Evolutionary conservation across 495 filamentous ascomycete genomes (phyloP).

Genomic region (Halenospora varia): DNA sequence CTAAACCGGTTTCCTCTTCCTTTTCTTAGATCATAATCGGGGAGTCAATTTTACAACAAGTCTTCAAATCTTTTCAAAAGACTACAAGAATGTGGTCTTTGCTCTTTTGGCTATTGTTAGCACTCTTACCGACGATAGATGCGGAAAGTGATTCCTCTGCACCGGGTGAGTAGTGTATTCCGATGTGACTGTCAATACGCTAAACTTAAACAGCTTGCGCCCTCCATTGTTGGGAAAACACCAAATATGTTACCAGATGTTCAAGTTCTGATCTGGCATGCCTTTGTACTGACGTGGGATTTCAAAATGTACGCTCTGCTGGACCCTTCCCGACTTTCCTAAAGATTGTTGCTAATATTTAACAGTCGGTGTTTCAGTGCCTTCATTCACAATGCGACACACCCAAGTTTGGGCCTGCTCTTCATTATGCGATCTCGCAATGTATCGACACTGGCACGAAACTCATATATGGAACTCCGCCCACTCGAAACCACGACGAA

Average conservation of each 20-base stretch:
- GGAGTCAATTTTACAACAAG: neutral
- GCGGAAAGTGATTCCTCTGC: too few species aligned
- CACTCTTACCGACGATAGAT: too few species aligned
- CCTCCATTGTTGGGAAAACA: conserved; percentile 37
- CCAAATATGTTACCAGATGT: conserved; percentile 31
- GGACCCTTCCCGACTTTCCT: conserved; percentile 9
- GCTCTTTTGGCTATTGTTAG: too few species aligned
- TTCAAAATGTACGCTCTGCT: conserved; percentile 31
- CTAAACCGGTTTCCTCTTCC: too few species aligned
- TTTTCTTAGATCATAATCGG: too few species aligned
- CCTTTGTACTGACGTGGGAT: conserved; percentile 30
- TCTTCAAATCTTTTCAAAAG: neutral
- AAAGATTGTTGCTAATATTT: conserved; percentile 15
- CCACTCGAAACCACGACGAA: conserved; percentile 24
- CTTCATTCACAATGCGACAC: conserved; percentile 40
- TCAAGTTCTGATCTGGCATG: conserved; percentile 26
- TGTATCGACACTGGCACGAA: conserved; percentile 30
- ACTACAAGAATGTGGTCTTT: too few species aligned
- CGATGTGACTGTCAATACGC: too few species aligned
- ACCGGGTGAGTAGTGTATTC: neutral
- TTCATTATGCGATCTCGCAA: conserved; percentile 29
- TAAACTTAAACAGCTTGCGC: conserved; percentile 15
- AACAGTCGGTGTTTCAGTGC: conserved; percentile 34
- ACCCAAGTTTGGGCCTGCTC: conserved; percentile 30
- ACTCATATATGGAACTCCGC: conserved; percentile 28